Conservation (phyloP, 1,284 basidiomycete species). For the Termitomyces sp. region DNA sequence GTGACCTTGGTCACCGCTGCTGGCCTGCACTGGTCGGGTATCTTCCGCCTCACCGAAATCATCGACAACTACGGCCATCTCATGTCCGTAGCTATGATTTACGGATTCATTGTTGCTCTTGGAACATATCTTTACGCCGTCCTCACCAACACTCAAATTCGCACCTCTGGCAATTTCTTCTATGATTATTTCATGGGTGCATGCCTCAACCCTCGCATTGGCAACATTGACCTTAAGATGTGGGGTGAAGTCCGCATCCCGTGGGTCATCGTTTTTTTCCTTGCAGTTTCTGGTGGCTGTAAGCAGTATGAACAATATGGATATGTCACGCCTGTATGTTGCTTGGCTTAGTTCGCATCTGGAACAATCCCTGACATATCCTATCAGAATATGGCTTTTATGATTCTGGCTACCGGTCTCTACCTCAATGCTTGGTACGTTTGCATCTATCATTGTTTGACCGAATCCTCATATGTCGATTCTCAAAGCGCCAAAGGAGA, state of each 20-base stretch:
- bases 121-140: slow-evolving; percentile 78
- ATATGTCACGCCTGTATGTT: slow-evolving; percentile 82
- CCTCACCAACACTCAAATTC: slow-evolving; percentile 73
- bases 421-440: slow-evolving; percentile 93
- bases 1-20: slow-evolving; percentile 77
- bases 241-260: slow-evolving; percentile 98
- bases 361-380: not conserved
- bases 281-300: slow-evolving; percentile 88
- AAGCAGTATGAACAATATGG: slow-evolving; percentile 95
- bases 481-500: slow-evolving; percentile 70
- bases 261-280: slow-evolving; percentile 94
- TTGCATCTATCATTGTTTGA: not conserved
- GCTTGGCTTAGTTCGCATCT: not conserved
- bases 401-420: slow-evolving; percentile 92
- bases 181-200: slow-evolving; percentile 99
- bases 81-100: slow-evolving; percentile 95
- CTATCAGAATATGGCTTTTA: slow-evolving; percentile 89
- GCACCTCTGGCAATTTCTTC: slow-evolving; percentile 91
- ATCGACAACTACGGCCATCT: slow-evolving; percentile 96
- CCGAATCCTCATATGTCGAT: not conserved
- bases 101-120: slow-evolving; percentile 79
- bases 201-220: slow-evolving; percentile 89
- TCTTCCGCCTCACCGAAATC: slow-evolving; percentile 91
- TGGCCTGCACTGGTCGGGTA: slow-evolving; percentile 72
- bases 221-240: slow-evolving; percentile 97